Evolutionary conservation across 352 stramenopile genomes (phyloP), one percentile per base, ranked within the genome.

Genomic region (Pythium aristosporum): DNA sequence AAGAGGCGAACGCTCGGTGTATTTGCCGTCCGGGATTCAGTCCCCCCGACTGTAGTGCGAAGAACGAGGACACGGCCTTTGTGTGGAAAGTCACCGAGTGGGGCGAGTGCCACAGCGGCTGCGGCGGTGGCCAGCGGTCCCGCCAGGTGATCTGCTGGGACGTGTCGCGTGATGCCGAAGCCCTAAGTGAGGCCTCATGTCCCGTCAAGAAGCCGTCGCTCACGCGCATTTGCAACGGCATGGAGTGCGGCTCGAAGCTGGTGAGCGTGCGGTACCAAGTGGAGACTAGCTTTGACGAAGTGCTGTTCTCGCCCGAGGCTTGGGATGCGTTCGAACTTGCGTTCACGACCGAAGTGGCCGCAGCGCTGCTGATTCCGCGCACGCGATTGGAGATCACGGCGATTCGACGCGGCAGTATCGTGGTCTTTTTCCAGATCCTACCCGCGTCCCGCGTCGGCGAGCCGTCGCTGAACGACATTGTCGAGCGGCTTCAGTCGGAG

Each of bases 261-360:
- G 78, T 90, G 23, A 72, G 76, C 11, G 74, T 89, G 54, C 76
- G 72, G 53, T 91, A 89, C 68, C 61, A 88, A 59, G 74, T 91
- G 9, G 80, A 91, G 67, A 88, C 88, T 72, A 80, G 79, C 57
- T 91, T 80, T 67, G 80, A 91, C 58, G 82, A 91, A 50, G 76
- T 91, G 39, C 68, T 90, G 18, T 89, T 89, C 56, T 86, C 75
- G 1, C 57, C 79, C 34, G 62, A 85, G 34, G 61, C 77, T 4
- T 65, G 74, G 30, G 72, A 79, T n/a, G 77, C 77, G 0, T 91
- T 91, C 53, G 77, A 87, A 20, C 41, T 77, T 16, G 75, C 82
- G 7, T 91, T 91, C 62, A 86, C 75, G 3, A 89, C 80, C 0
- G 82, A 91, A 51, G 69, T 91, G 2, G 70, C 79, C 3, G 72